Evolutionary conservation across 108 stramenopile species (phyloP).

Genomic region (Conticribra weissflogii): DNA sequence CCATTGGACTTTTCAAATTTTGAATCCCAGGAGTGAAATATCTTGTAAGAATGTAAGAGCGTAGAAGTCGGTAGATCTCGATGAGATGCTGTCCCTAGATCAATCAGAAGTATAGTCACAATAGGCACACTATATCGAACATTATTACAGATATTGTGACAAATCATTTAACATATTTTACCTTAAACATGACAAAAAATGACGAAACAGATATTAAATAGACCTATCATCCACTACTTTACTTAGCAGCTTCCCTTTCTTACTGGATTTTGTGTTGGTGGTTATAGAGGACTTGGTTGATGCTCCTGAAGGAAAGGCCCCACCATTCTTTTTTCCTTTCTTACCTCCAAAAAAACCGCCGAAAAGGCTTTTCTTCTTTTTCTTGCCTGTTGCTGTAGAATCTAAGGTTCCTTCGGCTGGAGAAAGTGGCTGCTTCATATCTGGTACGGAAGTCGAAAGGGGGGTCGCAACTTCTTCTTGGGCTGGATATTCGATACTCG

Average conservation of each 20-base stretch:
- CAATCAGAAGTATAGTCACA: no score
- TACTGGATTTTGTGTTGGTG: constrained; percentile 20
- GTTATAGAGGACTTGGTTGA: constrained; percentile 11
- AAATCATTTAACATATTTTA: not conserved
- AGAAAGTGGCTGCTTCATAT: constrained; percentile 38
- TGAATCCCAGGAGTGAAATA: no score
- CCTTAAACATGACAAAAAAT: not conserved
- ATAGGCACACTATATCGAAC: not conserved
- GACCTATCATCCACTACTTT: constrained; percentile 38
- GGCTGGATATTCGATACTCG: constrained; percentile 10
- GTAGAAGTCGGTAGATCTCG: no score
- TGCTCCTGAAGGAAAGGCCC: constrained; percentile 17
- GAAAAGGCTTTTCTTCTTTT: constrained; percentile 85
- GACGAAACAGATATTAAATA: constrained; percentile 27
- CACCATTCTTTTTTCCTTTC: constrained; percentile 63
- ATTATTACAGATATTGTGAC: not conserved
- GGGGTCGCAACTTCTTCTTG: constrained; percentile 9
- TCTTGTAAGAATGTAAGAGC: no score
- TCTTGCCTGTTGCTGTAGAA: constrained; percentile 47
- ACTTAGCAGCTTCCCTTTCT: constrained; percentile 32
- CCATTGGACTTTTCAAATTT: no score
- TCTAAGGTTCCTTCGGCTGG: constrained; percentile 18
- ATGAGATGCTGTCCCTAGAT: no score
- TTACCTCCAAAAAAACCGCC: constrained; percentile 69
- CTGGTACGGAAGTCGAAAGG: not conserved